phyloP scores from a whole-genome alignment of 805 yeast species.

The Sungouiozyma intestinalis region DNA sequence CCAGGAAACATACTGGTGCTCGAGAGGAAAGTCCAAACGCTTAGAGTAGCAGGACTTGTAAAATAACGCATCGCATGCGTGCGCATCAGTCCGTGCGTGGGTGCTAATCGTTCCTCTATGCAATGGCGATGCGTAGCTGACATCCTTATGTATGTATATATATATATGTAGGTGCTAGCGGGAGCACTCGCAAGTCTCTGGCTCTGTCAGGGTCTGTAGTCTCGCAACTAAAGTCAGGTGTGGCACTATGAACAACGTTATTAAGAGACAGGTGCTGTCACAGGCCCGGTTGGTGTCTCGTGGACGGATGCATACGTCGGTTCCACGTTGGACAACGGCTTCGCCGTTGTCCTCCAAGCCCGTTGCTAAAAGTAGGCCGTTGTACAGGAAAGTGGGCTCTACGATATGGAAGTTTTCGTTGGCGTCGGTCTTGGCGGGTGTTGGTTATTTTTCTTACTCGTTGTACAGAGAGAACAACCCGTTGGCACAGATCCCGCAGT shows the following conservation, averaged over 20 bases:
- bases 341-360: neutral
- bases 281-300: neutral
- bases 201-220: no score
- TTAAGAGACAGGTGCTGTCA: neutral
- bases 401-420: constrained; percentile 35
- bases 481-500: constrained; percentile 47
- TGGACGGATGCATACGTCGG: neutral
- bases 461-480: constrained; percentile 58
- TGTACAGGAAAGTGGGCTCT: constrained; percentile 8
- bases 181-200: no score
- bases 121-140: no score
- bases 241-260: neutral
- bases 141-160: no score
- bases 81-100: no score
- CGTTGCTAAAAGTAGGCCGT: constrained; percentile 4
- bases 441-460: constrained; percentile 52
- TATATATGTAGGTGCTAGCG: neutral
- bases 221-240: no score
- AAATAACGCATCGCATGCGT: neutral
- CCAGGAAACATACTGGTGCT: no score
- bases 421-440: constrained; percentile 33
- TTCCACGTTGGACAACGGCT: neutral
- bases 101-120: neutral
- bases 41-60: no score
- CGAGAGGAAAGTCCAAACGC: no score